phyloP scores from a whole-genome alignment of 163 green algal genomes.

The Chlorella variabilis region DNA sequence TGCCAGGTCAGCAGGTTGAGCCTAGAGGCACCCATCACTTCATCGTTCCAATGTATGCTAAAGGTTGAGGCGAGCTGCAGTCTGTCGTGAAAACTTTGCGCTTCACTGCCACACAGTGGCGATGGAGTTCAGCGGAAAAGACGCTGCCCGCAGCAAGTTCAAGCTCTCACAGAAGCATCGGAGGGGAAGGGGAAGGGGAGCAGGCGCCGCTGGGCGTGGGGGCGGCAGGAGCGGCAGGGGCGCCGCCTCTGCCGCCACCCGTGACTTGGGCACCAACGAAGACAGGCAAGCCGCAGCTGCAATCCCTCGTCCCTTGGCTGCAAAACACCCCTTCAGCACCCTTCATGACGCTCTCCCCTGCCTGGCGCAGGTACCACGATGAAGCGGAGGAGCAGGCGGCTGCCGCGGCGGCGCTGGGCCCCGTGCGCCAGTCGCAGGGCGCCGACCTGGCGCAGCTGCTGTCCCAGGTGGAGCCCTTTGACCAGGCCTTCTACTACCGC shows the following conservation, averaged over 20 bases:
- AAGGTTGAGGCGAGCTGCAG: too few relatives aligned
- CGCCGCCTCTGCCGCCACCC: background rate
- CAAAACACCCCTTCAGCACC: background rate
- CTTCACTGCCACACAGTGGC: too few relatives aligned
- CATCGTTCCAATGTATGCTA: too few relatives aligned
- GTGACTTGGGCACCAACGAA: conserved; percentile 24
- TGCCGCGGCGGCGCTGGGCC: conserved; percentile 9
- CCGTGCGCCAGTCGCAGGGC: conserved; percentile 32
- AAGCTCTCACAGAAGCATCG: conserved; percentile 31
- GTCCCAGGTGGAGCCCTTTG: conserved; percentile 10
- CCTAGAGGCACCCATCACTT: too few relatives aligned
- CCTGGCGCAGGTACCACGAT: conserved; percentile 22
- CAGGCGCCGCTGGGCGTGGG: background rate
- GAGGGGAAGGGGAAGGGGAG: background rate
- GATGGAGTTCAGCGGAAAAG: conserved; percentile 45
- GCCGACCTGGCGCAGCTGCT: conserved; percentile 40
- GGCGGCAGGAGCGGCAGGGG: background rate
- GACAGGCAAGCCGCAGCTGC: conserved; percentile 1
- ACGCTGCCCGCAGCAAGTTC: conserved; percentile 39
- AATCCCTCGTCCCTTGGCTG: background rate
- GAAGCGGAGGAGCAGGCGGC: conserved; percentile 13
- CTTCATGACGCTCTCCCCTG: background rate
- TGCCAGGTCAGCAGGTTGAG: too few relatives aligned
- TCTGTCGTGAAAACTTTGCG: too few relatives aligned
- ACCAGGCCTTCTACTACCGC: conserved; percentile 26